phyloP scores from a whole-genome alignment of 2,329 filamentous ascomycete species.

The Exophiala oligosperma region DNA sequence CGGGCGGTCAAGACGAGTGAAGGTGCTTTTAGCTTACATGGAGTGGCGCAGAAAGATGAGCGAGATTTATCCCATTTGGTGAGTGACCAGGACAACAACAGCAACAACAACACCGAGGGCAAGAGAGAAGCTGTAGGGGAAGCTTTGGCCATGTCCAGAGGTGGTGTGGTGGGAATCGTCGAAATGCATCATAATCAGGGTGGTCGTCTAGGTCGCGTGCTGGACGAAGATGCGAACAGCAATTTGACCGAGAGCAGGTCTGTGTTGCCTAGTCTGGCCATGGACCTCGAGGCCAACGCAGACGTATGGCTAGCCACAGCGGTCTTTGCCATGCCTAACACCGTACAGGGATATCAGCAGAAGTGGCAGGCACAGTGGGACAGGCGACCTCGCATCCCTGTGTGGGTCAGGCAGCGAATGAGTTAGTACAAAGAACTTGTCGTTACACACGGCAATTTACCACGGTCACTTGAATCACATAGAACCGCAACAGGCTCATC shows the following conservation, averaged over 20 bases:
- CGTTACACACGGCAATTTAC: conserved; percentile 30
- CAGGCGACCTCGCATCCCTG: conserved; percentile 57
- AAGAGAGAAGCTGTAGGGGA: conserved; percentile 35
- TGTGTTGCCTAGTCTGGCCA: conserved; percentile 68
- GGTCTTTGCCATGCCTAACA: conserved; percentile 68
- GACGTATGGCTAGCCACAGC: conserved; percentile 68
- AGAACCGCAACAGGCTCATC: background rate
- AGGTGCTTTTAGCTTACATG: conserved; percentile 69
- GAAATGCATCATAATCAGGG: conserved; percentile 41
- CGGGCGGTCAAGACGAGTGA: conserved; percentile 70
- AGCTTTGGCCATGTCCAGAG: conserved; percentile 48
- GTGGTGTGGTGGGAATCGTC: conserved; percentile 53
- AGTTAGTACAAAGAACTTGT: conserved; percentile 37
- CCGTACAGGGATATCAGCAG: conserved; percentile 51
- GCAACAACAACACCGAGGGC: conserved; percentile 38
- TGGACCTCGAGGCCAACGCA: conserved; percentile 59
- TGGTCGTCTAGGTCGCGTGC: conserved; percentile 60
- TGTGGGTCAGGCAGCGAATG: conserved; percentile 45
- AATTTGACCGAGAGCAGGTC: conserved; percentile 73
- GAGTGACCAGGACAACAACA: conserved; percentile 31
- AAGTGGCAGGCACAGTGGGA: conserved; percentile 64
- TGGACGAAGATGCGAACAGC: conserved; percentile 76
- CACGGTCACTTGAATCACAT: background rate
- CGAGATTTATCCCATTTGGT: conserved; percentile 49
- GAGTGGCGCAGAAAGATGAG: conserved; percentile 61